phyloP scores from a whole-genome alignment of 352 stramenopile genomes.

The Phytopythium aichiense region DNA sequence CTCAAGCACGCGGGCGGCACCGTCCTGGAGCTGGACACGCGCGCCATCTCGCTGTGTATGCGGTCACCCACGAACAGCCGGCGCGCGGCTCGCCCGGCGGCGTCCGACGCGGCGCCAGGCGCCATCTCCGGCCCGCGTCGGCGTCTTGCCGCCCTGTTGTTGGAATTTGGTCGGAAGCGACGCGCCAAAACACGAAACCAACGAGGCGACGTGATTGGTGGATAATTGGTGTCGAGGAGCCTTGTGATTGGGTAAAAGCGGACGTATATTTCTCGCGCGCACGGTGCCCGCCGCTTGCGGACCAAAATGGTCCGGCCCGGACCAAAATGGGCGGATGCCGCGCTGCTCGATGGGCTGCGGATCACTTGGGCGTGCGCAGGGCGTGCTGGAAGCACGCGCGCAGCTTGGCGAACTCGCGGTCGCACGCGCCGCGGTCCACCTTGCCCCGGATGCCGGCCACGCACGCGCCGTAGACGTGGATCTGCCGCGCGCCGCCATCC shows the following conservation, averaged over 20 bases:
- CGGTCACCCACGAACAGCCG: neutral
- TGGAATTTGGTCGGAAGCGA: too few species aligned
- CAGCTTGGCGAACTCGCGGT: slow-evolving; percentile 73
- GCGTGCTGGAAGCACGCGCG: slow-evolving; percentile 58
- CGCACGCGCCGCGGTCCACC: slow-evolving; percentile 47
- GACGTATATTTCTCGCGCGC: slow-evolving; percentile 2
- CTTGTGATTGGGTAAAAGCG: neutral
- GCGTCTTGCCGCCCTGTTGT: neutral
- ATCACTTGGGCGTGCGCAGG: slow-evolving; percentile 25
- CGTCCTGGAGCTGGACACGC: neutral
- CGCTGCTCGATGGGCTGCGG: neutral
- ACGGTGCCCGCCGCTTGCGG: neutral
- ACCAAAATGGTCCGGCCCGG: neutral
- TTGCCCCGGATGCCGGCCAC: slow-evolving; percentile 59
- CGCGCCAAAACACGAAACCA: neutral
- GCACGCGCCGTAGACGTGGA: slow-evolving; percentile 78
- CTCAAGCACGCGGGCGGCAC: neutral
- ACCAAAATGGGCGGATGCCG: neutral
- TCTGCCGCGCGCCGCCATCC: slow-evolving; percentile 22
- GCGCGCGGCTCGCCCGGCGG: neutral
- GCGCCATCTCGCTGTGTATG: neutral
- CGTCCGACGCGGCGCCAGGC: neutral
- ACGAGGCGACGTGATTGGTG: neutral
- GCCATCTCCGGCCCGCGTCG: neutral
- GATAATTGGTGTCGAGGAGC: neutral